Evolutionary conservation across 352 stramenopile genomes (phyloP).

Genomic region (Aphanomyces astaci): DNA sequence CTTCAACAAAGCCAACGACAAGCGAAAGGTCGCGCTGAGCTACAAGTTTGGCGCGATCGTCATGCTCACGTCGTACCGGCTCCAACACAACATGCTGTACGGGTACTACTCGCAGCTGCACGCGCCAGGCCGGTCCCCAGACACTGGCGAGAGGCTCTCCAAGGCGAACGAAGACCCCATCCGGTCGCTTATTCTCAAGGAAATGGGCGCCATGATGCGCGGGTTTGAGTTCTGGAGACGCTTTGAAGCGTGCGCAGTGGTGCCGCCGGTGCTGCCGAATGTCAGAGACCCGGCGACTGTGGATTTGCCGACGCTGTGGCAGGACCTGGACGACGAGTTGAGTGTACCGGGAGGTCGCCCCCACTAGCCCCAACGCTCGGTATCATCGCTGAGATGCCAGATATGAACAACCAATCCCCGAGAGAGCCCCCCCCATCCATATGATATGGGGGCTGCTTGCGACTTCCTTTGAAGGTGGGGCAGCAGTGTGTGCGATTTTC

Average conservation of each 20-base stretch:
- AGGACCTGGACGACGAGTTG: constrained; percentile 60
- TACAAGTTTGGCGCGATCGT: constrained; percentile 79
- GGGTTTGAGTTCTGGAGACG: constrained; percentile 83
- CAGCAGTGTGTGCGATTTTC: too few species aligned
- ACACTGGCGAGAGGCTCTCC: constrained; percentile 20
- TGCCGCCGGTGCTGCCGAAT: constrained; percentile 57
- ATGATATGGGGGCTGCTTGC: too few species aligned
- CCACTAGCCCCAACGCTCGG: too few species aligned
- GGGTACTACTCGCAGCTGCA: constrained; percentile 75
- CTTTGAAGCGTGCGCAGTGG: constrained; percentile 57
- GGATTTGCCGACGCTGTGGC: constrained; percentile 59
- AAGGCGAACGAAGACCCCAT: constrained; percentile 37
- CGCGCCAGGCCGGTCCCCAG: constrained; percentile 63
- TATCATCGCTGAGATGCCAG: too few species aligned
- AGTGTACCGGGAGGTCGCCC: too few species aligned
- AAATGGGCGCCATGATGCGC: constrained; percentile 78
- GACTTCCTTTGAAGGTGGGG: too few species aligned
- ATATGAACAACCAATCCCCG: too few species aligned
- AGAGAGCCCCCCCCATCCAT: too few species aligned
- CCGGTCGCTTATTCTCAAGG: constrained; percentile 61
- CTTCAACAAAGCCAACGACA: constrained; percentile 51
- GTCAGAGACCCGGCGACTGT: constrained; percentile 66
- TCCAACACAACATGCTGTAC: constrained; percentile 75
- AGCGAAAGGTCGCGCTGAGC: constrained; percentile 57
- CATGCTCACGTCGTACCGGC: constrained; percentile 66